phyloP scores from a whole-genome alignment of 768 basidiomycete genomes.

The Saitozyma podzolica region DNA sequence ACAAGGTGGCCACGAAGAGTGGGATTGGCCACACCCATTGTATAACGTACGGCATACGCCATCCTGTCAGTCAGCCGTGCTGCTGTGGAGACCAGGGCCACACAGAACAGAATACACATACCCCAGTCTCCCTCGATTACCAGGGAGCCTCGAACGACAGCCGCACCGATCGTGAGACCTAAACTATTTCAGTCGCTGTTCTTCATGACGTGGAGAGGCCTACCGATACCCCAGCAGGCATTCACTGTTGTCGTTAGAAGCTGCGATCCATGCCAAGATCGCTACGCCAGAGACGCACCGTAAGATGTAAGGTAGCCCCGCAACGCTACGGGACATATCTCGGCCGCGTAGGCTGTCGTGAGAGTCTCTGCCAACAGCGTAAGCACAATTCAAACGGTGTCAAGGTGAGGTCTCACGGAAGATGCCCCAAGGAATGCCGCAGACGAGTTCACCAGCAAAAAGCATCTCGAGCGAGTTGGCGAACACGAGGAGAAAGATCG shows the following conservation, averaged over 20 bases:
- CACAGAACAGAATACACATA: neutral
- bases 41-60: conserved; percentile 18
- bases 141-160: conserved; percentile 27
- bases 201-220: neutral
- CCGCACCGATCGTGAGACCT: conserved; percentile 33
- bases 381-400: too few relatives aligned
- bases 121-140: conserved; percentile 27
- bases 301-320: conserved; percentile 22
- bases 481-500: conserved; percentile 15
- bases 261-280: neutral
- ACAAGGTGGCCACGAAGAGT: conserved; percentile 19
- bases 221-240: conserved; percentile 31
- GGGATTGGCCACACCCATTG: conserved; percentile 34
- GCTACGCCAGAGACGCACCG: neutral
- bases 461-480: conserved; percentile 11
- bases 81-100: too few relatives aligned
- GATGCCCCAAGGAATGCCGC: conserved; percentile 48
- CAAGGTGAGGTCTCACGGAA: too few relatives aligned
- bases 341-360: conserved; percentile 44
- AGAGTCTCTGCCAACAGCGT: neutral
- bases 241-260: conserved; percentile 29
- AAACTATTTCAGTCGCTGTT: neutral
- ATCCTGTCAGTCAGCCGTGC: neutral
- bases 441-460: conserved; percentile 26
- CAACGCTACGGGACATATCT: conserved; percentile 31